Percentiles rank a stretch among this genome's conserved stretches.
Evolutionary conservation across 2,329 filamentous ascomycete species (phyloP).

Genomic region (Claviceps fusiformis): DNA sequence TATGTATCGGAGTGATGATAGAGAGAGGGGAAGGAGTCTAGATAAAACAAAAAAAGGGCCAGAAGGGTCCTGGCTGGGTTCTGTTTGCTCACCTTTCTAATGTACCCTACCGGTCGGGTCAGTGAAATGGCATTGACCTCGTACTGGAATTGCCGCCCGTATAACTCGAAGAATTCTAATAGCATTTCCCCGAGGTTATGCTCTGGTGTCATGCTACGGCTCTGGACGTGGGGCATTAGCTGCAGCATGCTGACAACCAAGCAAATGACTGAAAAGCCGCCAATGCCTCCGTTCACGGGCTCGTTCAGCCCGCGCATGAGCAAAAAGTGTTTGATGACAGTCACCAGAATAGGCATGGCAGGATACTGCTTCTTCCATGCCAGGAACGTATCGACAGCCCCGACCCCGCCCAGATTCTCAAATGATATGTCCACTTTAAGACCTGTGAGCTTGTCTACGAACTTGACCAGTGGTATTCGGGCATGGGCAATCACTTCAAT

Average conservation of each 20-base stretch:
- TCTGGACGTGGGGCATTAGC: constrained; percentile 58
- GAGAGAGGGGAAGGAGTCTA: too few relatives aligned
- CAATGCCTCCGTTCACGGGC: constrained; percentile 78
- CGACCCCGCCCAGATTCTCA: constrained; percentile 73
- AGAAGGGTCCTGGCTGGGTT: background rate
- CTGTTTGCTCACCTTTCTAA: constrained; percentile 54
- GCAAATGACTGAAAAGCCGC: constrained; percentile 89
- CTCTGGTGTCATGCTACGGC: constrained; percentile 40
- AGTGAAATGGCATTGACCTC: constrained; percentile 59
- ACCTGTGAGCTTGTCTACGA: constrained; percentile 61
- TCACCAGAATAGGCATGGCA: constrained; percentile 73
- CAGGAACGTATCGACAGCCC: constrained; percentile 68
- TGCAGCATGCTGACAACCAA: constrained; percentile 82
- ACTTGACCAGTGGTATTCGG: constrained; percentile 88
- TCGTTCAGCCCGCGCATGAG: constrained; percentile 85
- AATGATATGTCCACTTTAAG: constrained; percentile 89
- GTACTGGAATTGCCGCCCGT: constrained; percentile 70
- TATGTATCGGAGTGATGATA: too few relatives aligned
- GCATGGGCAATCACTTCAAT: constrained; percentile 60
- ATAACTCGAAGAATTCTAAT: constrained; percentile 79
- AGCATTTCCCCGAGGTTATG: constrained; percentile 68
- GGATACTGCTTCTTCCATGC: constrained; percentile 70
- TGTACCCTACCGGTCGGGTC: constrained; percentile 53
- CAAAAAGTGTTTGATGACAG: constrained; percentile 84
- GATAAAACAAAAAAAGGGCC: background rate